Percentiles rank a stretch among this genome's conserved stretches.
Conservation (phyloP, 2,329 filamentous ascomycete genomes). For the Paraphoma sp. region DNA sequence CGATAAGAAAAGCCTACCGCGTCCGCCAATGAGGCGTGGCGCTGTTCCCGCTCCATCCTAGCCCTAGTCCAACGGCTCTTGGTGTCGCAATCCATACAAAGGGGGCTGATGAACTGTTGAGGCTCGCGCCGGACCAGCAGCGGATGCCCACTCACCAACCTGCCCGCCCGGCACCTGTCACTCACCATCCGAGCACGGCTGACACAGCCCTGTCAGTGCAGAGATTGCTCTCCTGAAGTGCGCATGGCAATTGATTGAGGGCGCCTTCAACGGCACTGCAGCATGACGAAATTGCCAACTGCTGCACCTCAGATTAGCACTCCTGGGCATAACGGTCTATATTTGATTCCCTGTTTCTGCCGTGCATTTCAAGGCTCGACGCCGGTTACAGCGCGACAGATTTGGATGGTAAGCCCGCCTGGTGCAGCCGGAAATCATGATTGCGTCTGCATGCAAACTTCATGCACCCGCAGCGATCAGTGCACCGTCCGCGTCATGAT, state of each 20-base stretch:
- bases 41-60: constrained; percentile 30
- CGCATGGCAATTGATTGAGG: constrained; percentile 24
- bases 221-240: constrained; percentile 24
- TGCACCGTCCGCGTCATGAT: neutral
- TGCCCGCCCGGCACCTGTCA: constrained; percentile 11
- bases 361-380: constrained; percentile 14
- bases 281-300: constrained; percentile 24
- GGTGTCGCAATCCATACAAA: constrained; percentile 30
- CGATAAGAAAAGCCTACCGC: constrained; percentile 23
- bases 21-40: constrained; percentile 21
- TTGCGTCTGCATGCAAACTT: constrained; percentile 11
- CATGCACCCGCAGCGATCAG: constrained; percentile 5
- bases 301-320: constrained; percentile 5
- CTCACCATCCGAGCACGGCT: neutral
- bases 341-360: constrained; percentile 32
- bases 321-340: constrained; percentile 18
- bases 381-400: constrained; percentile 19
- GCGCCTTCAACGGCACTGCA: constrained; percentile 16
- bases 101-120: constrained; percentile 38
- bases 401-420: constrained; percentile 9
- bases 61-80: constrained; percentile 34
- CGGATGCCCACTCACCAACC: constrained; percentile 16
- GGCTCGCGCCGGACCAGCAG: constrained; percentile 20
- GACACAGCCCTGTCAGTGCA: constrained; percentile 6
- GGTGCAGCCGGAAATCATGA: constrained; percentile 8